Evolutionary conservation across 2,329 filamentous ascomycete species (phyloP).

Genomic region (Madurella fahalii): DNA sequence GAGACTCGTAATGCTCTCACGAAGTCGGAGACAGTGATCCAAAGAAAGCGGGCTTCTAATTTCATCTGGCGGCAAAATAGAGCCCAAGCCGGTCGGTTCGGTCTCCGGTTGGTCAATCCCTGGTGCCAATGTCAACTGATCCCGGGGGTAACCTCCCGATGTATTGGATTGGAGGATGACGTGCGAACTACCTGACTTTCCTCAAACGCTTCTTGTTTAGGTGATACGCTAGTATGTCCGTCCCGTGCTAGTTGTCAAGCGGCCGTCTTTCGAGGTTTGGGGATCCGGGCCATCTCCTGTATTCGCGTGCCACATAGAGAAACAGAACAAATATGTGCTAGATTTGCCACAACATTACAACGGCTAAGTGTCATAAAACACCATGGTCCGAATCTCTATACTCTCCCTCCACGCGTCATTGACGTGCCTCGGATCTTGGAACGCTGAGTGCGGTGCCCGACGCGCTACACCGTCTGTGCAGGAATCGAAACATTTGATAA

Average conservation of each 20-base stretch:
- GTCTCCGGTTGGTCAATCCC: background rate
- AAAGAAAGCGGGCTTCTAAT: background rate
- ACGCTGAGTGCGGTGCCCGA: slow-evolving; percentile 51
- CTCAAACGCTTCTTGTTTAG: no score
- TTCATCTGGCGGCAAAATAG: background rate
- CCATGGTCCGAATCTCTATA: slow-evolving; percentile 51
- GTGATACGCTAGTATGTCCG: no score
- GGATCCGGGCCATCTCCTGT: no score
- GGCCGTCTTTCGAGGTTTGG: no score
- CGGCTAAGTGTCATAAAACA: slow-evolving; percentile 41
- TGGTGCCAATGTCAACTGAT: background rate
- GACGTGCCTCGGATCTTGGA: slow-evolving; percentile 42
- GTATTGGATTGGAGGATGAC: background rate
- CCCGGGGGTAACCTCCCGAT: background rate
- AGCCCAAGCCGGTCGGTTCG: background rate
- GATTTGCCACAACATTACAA: no score
- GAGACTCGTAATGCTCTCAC: background rate
- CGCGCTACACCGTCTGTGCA: slow-evolving; percentile 45
- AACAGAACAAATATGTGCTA: no score
- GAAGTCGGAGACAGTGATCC: background rate
- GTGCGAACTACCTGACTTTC: no score
- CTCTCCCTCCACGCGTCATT: slow-evolving; percentile 46
- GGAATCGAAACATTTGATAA: slow-evolving; percentile 57
- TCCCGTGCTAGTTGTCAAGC: no score
- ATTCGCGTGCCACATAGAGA: no score